phyloP scores from a whole-genome alignment of 345 rosid species.

The Syzygium aqueum region DNA sequence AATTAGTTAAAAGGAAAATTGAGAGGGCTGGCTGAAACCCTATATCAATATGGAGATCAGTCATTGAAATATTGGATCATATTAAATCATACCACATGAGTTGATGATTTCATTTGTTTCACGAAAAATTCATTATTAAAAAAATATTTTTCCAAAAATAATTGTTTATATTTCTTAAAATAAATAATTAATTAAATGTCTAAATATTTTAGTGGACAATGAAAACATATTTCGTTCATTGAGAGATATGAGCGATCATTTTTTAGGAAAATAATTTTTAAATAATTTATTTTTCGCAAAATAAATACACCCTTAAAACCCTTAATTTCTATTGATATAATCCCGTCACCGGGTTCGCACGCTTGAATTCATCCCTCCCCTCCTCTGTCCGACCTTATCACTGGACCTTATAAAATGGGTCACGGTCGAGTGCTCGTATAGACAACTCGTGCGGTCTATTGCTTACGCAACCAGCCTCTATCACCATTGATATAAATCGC shows the following conservation, averaged over 20 bases:
- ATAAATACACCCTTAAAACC: too few species aligned
- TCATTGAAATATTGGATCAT: not conserved
- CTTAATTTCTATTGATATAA: not conserved
- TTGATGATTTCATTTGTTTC: not conserved
- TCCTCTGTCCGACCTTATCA: not conserved
- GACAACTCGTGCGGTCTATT: not conserved
- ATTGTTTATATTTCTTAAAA: fast-evolving
- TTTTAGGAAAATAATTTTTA: too few species aligned
- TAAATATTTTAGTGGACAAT: not conserved
- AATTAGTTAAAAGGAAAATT: not conserved
- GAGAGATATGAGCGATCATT: too few species aligned
- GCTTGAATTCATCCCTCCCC: not conserved
- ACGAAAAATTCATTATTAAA: fast-evolving
- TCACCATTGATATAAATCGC: not conserved
- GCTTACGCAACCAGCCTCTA: not conserved
- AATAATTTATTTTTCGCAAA: too few species aligned
- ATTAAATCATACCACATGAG: not conserved
- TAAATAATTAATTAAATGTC: not conserved
- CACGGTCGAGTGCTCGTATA: not conserved
- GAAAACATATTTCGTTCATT: not conserved
- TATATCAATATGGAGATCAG: not conserved
- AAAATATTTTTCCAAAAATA: not conserved
- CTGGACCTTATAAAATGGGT: not conserved
- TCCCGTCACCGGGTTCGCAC: not conserved
- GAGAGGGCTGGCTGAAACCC: not conserved